Conservation (phyloP, 2,329 filamentous ascomycete genomes). For the Paracorniculantispora psalliotae region DNA sequence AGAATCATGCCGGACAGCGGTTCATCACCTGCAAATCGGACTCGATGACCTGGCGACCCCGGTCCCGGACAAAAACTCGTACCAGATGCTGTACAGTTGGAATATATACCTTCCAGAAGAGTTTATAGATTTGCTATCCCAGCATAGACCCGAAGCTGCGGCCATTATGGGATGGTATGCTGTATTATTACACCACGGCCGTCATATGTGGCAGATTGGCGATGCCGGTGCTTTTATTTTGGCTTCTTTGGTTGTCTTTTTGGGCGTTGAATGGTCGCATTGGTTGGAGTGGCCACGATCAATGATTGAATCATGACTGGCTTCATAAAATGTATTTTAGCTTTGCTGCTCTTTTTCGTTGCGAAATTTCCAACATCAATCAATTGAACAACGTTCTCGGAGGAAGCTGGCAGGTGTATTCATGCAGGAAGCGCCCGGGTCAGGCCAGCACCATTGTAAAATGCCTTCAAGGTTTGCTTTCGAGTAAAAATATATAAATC, state of each 20-base stretch:
- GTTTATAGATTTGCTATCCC: background rate
- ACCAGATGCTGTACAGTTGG: conserved; percentile 2
- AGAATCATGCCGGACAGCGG: background rate
- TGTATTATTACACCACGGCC: conserved; percentile 2
- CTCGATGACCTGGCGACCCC: background rate
- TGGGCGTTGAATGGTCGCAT: background rate
- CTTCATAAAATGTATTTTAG: too few relatives aligned
- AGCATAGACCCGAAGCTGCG: background rate
- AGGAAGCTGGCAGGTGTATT: too few relatives aligned
- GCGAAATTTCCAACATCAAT: too few relatives aligned
- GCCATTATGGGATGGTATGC: conserved; percentile 5
- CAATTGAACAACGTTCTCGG: too few relatives aligned
- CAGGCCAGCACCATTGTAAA: too few relatives aligned
- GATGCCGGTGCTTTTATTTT: background rate
- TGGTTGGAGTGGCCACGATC: conserved; percentile 2
- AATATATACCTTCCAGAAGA: background rate
- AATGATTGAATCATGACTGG: background rate
- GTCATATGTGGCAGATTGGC: conserved; percentile 5
- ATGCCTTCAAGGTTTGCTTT: too few relatives aligned
- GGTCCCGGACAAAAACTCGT: background rate
- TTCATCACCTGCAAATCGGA: background rate
- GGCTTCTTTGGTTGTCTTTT: background rate
- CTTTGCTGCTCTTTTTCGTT: too few relatives aligned
- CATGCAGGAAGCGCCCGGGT: too few relatives aligned
- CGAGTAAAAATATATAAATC: too few relatives aligned